Conservation (phyloP, 2,329 filamentous ascomycete genomes). For the Cercospora sojina region DNA sequence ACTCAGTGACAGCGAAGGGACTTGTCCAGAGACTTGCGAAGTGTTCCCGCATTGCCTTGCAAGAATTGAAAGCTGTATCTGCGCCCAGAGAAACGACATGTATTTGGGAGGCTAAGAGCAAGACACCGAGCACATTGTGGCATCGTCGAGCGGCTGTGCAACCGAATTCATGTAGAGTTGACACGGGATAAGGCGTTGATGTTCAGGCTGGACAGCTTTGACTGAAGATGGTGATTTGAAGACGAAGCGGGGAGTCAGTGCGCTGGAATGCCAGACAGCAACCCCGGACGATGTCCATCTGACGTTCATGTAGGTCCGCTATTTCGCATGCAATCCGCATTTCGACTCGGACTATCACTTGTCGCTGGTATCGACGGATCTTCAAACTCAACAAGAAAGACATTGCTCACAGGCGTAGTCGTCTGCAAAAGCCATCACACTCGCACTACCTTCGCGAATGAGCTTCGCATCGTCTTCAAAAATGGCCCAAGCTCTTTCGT, state of each 20-base stretch:
- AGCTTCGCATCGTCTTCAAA: conserved; percentile 77
- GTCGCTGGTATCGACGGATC: not conserved
- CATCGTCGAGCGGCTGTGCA: not conserved
- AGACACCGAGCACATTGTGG: not conserved
- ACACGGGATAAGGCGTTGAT: not conserved
- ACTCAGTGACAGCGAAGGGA: not conserved
- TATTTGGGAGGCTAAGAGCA: not conserved
- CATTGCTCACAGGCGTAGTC: not conserved
- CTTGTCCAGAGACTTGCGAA: not conserved
- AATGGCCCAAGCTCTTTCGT: conserved; percentile 68
- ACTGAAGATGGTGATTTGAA: not conserved
- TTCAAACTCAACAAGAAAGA: not conserved
- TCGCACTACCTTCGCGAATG: conserved; percentile 61
- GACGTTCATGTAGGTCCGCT: not conserved
- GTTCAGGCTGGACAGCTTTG: not conserved
- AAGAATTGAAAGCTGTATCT: not conserved
- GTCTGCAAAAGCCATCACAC: not conserved
- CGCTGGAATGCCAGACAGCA: not conserved
- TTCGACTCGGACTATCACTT: not conserved
- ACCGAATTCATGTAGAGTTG: not conserved
- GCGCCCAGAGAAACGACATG: not conserved
- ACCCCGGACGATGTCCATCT: not conserved
- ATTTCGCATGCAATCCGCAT: not conserved
- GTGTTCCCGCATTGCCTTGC: not conserved
- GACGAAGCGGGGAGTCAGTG: not conserved